These are phyloP conservation scores for Telopea speciosissima DNA, from an alignment of 177 flowering plant species.

Conservation along the genomic window DNA sequence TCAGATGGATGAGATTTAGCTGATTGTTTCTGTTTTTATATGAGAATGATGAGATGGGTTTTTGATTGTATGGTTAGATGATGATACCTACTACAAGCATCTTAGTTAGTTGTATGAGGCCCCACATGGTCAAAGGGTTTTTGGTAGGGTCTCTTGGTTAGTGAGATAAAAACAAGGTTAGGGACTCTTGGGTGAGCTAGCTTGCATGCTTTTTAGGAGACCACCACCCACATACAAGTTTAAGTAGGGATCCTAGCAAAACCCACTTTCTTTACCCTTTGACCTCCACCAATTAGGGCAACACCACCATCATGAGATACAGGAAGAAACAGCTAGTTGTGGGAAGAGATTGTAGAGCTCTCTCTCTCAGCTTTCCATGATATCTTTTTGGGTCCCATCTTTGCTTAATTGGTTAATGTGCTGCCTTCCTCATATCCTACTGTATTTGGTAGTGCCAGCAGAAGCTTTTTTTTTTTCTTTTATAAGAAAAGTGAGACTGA, in stretches of 20 bases:
- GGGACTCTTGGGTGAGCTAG: conserved; percentile 10
- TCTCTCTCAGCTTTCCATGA: neutral
- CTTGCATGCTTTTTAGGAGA: conserved; percentile 28
- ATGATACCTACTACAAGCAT: neutral
- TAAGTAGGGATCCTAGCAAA: conserved; percentile 10
- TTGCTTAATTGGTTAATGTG: conserved; percentile 5
- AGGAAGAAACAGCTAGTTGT: conserved; percentile 13
- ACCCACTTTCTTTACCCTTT: conserved; percentile 21
- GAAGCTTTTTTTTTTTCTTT: neutral
- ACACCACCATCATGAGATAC: conserved; percentile 20
- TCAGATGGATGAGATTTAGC: too few species aligned
- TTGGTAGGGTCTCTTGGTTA: neutral
- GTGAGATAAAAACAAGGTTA: neutral
- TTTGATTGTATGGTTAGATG: neutral
- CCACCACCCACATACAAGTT: conserved; percentile 10
- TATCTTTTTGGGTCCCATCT: conserved; percentile 9
- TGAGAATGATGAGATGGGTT: too few species aligned
- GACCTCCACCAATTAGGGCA: conserved; percentile 30
- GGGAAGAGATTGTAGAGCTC: conserved; percentile 4
- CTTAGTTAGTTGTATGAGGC: neutral
- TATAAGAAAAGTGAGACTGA: neutral
- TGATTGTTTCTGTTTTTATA: too few species aligned
- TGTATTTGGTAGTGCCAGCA: conserved; percentile 1
- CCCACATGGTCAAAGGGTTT: neutral
- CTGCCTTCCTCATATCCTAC: neutral